Percentiles rank a stretch among this genome's conserved stretches.
These are phyloP conservation scores for Aeschynomene evenia DNA, from an alignment of 306 rosid genomes.

Conservation along the genomic window DNA sequence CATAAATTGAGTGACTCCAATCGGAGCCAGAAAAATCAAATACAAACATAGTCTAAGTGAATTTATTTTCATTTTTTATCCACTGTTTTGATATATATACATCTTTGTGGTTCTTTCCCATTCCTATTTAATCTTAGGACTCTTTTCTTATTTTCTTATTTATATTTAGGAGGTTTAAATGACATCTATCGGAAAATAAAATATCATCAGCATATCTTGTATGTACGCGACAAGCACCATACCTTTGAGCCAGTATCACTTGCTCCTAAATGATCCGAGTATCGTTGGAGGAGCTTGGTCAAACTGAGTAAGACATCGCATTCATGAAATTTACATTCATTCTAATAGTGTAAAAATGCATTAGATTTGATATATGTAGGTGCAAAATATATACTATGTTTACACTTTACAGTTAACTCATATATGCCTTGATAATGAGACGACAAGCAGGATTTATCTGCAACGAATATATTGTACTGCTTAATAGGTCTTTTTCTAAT, in stretches of 20 bases:
- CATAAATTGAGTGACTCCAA: too few species aligned
- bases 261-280: neutral
- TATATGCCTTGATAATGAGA: neutral
- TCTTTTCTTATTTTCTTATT: too few species aligned
- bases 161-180: too few species aligned
- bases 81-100: too few species aligned
- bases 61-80: too few species aligned
- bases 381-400: neutral
- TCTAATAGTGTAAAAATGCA: neutral
- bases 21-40: too few species aligned
- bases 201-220: too few species aligned
- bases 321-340: neutral
- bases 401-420: neutral
- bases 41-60: too few species aligned
- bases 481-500: too few species aligned
- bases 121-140: too few species aligned
- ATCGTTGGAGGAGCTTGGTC: slow-evolving; percentile 7
- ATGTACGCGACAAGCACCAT: neutral
- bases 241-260: slow-evolving; percentile 12
- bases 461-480: neutral
- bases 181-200: too few species aligned
- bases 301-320: slow-evolving; percentile 23
- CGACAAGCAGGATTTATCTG: neutral
- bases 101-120: too few species aligned
- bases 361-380: neutral